Conservation (phyloP, 2,329 filamentous ascomycete genomes). For the Sordariomycetes sp. region DNA sequence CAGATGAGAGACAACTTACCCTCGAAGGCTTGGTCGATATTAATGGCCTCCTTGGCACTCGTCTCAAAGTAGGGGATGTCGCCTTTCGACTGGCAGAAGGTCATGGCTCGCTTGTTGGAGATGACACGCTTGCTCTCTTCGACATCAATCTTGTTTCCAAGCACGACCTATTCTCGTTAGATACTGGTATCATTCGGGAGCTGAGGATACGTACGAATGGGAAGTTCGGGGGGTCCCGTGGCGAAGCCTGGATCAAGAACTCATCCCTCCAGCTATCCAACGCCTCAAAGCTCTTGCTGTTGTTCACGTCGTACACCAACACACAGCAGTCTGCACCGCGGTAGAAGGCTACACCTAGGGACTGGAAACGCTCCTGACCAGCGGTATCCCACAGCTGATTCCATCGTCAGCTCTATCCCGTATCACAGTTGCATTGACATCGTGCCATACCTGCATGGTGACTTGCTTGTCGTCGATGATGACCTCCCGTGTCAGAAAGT, state of each 20-base stretch:
- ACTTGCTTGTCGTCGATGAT: conserved; percentile 94
- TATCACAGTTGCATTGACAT: not conserved
- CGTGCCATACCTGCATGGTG: conserved; percentile 77
- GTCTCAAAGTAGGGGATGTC: conserved; percentile 99
- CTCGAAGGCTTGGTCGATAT: conserved; percentile 78
- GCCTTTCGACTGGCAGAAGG: conserved; percentile 95
- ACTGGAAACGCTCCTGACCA: conserved; percentile 95
- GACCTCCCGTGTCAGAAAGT: conserved; percentile 97
- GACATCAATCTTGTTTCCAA: conserved; percentile 98
- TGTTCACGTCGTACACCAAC: conserved; percentile 97
- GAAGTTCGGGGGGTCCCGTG: conserved; percentile 93
- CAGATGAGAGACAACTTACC: conserved; percentile 31
- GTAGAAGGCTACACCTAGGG: conserved; percentile 94
- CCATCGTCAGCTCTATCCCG: conserved; percentile 1
- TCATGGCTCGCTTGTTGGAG: conserved; percentile 90
- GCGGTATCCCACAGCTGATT: conserved; percentile 91
- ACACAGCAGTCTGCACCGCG: conserved; percentile 96
- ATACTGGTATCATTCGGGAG: too few relatives aligned
- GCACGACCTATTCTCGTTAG: conserved; percentile 57
- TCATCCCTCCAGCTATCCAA: conserved; percentile 98
- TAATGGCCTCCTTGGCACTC: conserved; percentile 96
- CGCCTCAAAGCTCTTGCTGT: conserved; percentile 97
- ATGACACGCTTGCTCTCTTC: conserved; percentile 98
- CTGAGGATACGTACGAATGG: conserved; percentile 71
- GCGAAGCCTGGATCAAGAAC: conserved; percentile 94